Evolutionary conservation across 169 alveolate species (phyloP).

Genomic region (Cardiosporidium cionae): DNA sequence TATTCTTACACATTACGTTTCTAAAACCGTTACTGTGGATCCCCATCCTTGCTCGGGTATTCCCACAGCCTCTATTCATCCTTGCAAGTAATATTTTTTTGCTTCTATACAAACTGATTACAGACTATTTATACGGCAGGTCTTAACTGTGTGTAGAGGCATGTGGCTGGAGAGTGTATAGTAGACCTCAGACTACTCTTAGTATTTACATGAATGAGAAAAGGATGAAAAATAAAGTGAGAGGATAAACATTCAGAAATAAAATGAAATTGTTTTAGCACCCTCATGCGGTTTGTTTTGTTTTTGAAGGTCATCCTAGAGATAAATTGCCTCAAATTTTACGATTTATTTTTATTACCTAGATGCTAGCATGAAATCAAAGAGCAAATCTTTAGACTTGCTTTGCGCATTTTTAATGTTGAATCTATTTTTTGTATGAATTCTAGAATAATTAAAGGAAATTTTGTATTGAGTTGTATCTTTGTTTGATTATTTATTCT

Average conservation of each 20-base stretch:
- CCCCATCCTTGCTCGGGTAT: slow-evolving; percentile 76
- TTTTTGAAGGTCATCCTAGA: too few species aligned
- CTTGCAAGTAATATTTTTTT: slow-evolving; percentile 59
- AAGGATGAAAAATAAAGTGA: too few species aligned
- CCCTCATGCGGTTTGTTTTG: too few species aligned
- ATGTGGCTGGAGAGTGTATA: too few species aligned
- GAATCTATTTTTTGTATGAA: neutral
- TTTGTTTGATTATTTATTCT: neutral
- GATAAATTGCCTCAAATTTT: neutral
- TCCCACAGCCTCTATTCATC: slow-evolving; percentile 75
- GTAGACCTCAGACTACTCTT: too few species aligned
- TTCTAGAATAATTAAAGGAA: neutral
- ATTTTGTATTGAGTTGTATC: neutral
- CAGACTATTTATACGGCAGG: too few species aligned
- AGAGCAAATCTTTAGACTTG: neutral
- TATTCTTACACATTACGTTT: slow-evolving; percentile 80
- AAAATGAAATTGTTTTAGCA: too few species aligned
- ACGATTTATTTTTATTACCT: neutral
- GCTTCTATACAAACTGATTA: neutral
- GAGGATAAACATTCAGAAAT: too few species aligned
- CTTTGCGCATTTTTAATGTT: neutral
- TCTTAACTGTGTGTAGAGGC: too few species aligned
- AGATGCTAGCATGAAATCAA: too few species aligned
- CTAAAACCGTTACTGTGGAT: slow-evolving; percentile 84
- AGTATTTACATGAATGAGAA: too few species aligned